Conservation (phyloP, 352 stramenopile genomes). For the Pythium diclinum region DNA sequence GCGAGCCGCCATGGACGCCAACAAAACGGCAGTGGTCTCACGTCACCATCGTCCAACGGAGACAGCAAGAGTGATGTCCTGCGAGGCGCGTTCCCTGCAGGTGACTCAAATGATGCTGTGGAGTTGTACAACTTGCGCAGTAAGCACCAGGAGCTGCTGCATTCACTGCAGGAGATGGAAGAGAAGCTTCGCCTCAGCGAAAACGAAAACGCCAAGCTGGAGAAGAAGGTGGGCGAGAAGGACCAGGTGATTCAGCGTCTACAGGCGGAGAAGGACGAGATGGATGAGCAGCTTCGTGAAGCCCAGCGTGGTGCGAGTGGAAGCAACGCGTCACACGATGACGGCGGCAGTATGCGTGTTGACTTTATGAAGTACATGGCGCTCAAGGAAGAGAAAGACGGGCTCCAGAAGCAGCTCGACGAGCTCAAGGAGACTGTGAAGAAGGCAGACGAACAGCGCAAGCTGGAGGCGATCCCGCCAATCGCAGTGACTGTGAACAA, state of each 20-base stretch:
- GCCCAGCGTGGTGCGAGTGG: neutral
- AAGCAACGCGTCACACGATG: neutral
- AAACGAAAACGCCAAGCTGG: slow-evolving; percentile 50
- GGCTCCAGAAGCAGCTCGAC: slow-evolving; percentile 24
- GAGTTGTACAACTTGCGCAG: slow-evolving; percentile 28
- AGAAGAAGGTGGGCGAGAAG: slow-evolving; percentile 48
- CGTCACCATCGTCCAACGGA: slow-evolving; percentile 12
- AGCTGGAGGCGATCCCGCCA: slow-evolving; percentile 16
- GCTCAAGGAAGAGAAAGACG: slow-evolving; percentile 44
- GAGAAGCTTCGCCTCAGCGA: slow-evolving; percentile 52
- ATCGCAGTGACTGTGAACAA: slow-evolving; percentile 21
- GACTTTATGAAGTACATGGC: slow-evolving; percentile 53
- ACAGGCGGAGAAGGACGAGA: slow-evolving; percentile 34
- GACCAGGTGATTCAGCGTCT: slow-evolving; percentile 46
- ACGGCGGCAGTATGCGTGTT: slow-evolving; percentile 41
- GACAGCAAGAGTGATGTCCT: slow-evolving; percentile 26
- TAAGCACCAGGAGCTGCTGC: slow-evolving; percentile 40
- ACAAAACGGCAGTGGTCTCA: slow-evolving; percentile 5
- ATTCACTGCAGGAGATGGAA: slow-evolving; percentile 48
- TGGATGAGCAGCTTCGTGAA: slow-evolving; percentile 26
- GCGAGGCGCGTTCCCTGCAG: slow-evolving; percentile 16
- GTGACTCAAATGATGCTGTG: slow-evolving; percentile 21
- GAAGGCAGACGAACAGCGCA: slow-evolving; percentile 4
- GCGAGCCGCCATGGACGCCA: slow-evolving; percentile 12
- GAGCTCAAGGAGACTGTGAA: slow-evolving; percentile 21